Conservation (phyloP, 129 eudicot genomes). For the Pulicaria dysenterica region DNA sequence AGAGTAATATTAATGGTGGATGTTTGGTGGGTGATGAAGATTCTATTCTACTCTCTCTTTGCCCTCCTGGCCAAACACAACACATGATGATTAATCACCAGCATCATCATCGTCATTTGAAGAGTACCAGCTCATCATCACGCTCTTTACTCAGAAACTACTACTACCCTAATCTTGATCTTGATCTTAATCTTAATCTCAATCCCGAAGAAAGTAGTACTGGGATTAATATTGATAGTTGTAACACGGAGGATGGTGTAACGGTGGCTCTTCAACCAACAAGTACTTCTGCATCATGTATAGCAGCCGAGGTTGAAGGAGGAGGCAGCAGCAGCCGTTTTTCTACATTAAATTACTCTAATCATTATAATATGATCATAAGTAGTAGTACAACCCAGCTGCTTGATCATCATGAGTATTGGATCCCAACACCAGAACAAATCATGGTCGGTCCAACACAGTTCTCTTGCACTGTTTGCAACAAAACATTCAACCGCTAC, state of each 20-base stretch:
- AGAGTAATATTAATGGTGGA: constrained; percentile 30
- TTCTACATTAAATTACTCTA: constrained; percentile 29
- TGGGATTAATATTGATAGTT: neutral
- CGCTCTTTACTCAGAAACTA: constrained; percentile 33
- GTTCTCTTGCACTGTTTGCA: constrained; percentile 83
- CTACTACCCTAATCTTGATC: constrained; percentile 29
- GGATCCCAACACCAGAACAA: constrained; percentile 90
- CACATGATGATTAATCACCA: constrained; percentile 16
- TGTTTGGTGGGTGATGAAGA: constrained; percentile 56
- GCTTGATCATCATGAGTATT: constrained; percentile 47
- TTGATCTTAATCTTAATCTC: constrained; percentile 32
- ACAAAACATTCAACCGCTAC: constrained; percentile 71
- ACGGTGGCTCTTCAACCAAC: constrained; percentile 63
- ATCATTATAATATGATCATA: neutral
- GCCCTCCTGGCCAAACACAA: constrained; percentile 71
- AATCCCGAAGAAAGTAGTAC: constrained; percentile 4
- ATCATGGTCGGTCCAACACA: constrained; percentile 92
- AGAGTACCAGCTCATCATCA: constrained; percentile 19
- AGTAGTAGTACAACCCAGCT: neutral
- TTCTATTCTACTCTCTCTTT: constrained; percentile 67
- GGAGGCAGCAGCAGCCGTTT: constrained; percentile 7
- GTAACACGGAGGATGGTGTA: constrained; percentile 41
- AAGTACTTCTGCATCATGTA: constrained; percentile 5
- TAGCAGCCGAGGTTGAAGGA: neutral
- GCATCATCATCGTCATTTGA: neutral